Conservation (phyloP, 2,329 filamentous ascomycete species). For the Phoma sp. region DNA sequence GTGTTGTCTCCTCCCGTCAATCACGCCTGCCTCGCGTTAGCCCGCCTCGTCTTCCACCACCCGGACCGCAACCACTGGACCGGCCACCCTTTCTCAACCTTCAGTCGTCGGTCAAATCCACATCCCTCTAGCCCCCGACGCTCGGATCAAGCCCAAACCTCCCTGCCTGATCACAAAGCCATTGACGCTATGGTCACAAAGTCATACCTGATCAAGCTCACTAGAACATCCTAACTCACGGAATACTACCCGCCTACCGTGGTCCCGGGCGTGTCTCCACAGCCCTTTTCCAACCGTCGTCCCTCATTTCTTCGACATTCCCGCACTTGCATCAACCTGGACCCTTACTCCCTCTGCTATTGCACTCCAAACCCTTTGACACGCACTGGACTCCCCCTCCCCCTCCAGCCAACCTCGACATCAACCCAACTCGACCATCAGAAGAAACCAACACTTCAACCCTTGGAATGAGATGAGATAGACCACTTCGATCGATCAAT, state of each 20-base stretch:
- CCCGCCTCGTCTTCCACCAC: slow-evolving; percentile 29
- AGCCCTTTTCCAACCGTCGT: slow-evolving; percentile 51
- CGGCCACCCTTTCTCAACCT: slow-evolving; percentile 33
- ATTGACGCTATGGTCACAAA: slow-evolving; percentile 49
- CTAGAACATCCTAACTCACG: slow-evolving; percentile 50
- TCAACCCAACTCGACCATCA: slow-evolving; percentile 16
- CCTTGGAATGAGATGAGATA: slow-evolving; percentile 46
- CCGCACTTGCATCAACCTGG: slow-evolving; percentile 50
- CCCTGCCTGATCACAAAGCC: slow-evolving; percentile 47
- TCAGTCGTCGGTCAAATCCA: slow-evolving; percentile 36
- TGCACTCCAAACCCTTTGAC: slow-evolving; percentile 44
- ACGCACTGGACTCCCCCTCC: slow-evolving; percentile 45
- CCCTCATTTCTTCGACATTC: slow-evolving; percentile 51
- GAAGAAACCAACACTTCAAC: slow-evolving; percentile 1
- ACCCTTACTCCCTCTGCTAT: slow-evolving; percentile 50
- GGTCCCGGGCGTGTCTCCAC: slow-evolving; percentile 51
- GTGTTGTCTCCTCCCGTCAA: slow-evolving; percentile 30
- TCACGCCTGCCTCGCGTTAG: slow-evolving; percentile 35
- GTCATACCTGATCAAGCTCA: slow-evolving; percentile 49
- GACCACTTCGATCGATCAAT: slow-evolving; percentile 15
- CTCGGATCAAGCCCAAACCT: slow-evolving; percentile 46
- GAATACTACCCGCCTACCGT: slow-evolving; percentile 53
- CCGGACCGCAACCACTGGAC: slow-evolving; percentile 25
- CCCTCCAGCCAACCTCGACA: slow-evolving; percentile 31
- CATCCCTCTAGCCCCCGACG: slow-evolving; percentile 46